phyloP scores from a whole-genome alignment of 2,329 filamentous ascomycete genomes.

The Penicillium sp. region DNA sequence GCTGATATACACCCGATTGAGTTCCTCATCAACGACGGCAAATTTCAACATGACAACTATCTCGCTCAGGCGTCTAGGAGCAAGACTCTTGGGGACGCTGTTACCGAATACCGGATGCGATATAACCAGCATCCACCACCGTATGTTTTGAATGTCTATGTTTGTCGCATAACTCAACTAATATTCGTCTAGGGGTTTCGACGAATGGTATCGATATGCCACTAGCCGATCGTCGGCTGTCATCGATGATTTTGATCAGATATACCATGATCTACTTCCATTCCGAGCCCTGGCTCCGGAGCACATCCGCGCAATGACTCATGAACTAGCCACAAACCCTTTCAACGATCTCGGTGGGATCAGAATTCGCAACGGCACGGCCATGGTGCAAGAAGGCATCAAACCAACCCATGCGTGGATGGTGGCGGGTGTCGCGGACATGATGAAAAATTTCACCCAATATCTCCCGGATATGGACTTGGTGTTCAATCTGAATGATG shows the following conservation, averaged over 20 bases:
- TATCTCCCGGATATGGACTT: conserved; percentile 64
- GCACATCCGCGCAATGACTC: conserved; percentile 54
- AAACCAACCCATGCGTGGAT: conserved; percentile 59
- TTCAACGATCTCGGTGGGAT: conserved; percentile 59
- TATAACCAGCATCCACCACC: conserved; percentile 59
- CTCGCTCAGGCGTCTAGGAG: conserved; percentile 49
- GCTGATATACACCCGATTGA: conserved; percentile 56
- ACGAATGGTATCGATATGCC: conserved; percentile 61
- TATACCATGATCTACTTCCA: conserved; percentile 56
- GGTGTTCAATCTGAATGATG: conserved; percentile 63
- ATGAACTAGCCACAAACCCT: conserved; percentile 53
- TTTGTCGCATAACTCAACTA: conserved; percentile 2
- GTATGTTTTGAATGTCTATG: conserved; percentile 24
- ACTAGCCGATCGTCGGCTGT: conserved; percentile 52
- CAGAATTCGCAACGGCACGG: conserved; percentile 55
- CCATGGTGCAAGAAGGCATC: conserved; percentile 51
- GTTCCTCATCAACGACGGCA: conserved; percentile 53
- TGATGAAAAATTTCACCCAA: conserved; percentile 56
- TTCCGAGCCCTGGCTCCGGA: conserved; percentile 55
- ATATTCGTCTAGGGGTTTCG: conserved; percentile 48
- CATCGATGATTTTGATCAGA: conserved; percentile 62
- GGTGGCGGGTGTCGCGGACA: conserved; percentile 54
- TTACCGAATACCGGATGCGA: conserved; percentile 52
- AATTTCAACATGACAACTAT: conserved; percentile 51
- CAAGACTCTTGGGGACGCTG: conserved; percentile 50